Base-by-base conservation (phyloP, 108 stramenopile species). In the Fragilariopsis cylindrus region DNA sequence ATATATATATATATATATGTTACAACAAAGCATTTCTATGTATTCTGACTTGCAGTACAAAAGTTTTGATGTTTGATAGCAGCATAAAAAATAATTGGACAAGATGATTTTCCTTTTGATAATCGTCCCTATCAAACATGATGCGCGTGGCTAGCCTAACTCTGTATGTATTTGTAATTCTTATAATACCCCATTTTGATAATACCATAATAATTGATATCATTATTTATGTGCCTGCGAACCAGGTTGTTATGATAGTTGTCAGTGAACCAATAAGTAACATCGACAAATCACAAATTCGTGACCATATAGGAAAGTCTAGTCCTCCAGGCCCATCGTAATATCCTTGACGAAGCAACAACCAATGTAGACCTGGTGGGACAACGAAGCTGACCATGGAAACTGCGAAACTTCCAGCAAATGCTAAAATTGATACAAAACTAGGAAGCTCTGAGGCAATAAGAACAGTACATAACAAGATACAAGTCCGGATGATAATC, bases 341-440 rank as follows among this genome's bases (percentile, higher is more conserved):
- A 43, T 45, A 7, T 63, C 62, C 62, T 68, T 75, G 74, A 60
- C 65, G 43, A 9, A 41, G 21, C 43, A 75, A 44, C n/a, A 69
- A 30, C 48, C 78, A 60, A 71, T 87, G 83, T 47, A 87, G 53
- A 50, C 85, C 70, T 5, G 93, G 88, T 19, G 93, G 93, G 7
- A 92, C 57, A 45, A 84, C 71, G 69, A 95, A 92, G 13, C 88
- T 77, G 5, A 89, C 73, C 42, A 91, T 73, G 56, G 87, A 88
- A 42, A 92, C 93, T 48, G 81, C 88, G 60, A 86, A 90, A 69
- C 87, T 87, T 18, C 93, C 93, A 50, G 91, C 90, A 57, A 95
- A 85, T 21, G 84, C 80, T 45, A 92, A 58, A 19, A 92, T 71
- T 47, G 80, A 65, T 1, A 95, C 91, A 82, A 95, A 95, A 9